Conservation (phyloP, 176 grass and related monocot species). For the Phoenix roebelenii region DNA sequence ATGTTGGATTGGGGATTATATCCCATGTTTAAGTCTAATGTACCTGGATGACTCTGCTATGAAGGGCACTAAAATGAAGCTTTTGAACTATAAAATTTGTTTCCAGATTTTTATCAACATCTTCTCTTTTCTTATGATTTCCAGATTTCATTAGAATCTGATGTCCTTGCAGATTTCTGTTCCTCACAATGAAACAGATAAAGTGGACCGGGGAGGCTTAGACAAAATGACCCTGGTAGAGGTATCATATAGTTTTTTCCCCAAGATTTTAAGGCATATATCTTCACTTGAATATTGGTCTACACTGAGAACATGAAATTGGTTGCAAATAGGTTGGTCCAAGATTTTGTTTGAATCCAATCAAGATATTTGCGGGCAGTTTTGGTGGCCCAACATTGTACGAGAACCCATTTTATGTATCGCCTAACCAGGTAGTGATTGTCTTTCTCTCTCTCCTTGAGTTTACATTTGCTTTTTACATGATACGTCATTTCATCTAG, state of each 20-base stretch:
- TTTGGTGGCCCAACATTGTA: slow-evolving; percentile 86
- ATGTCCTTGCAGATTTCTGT: slow-evolving; percentile 52
- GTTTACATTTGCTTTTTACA: not conserved
- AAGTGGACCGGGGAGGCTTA: slow-evolving; percentile 82
- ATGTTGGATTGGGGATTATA: too few relatives aligned
- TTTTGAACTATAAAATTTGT: not conserved
- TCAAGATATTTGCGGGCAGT: slow-evolving; percentile 98
- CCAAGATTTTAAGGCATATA: not conserved
- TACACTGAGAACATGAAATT: not conserved
- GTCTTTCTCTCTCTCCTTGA: not conserved
- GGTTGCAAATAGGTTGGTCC: slow-evolving; percentile 64
- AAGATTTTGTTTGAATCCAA: slow-evolving; percentile 99
- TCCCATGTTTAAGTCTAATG: too few relatives aligned
- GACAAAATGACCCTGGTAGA: slow-evolving; percentile 94
- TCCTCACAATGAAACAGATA: slow-evolving; percentile 89
- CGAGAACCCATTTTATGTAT: slow-evolving; percentile 87
- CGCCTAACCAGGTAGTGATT: slow-evolving; percentile 76
- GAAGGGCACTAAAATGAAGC: too few relatives aligned
- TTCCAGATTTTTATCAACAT: not conserved
- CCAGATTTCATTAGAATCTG: not conserved
- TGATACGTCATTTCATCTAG: too few relatives aligned
- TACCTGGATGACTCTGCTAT: too few relatives aligned
- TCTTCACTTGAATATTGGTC: not conserved
- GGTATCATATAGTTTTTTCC: slow-evolving; percentile 32
- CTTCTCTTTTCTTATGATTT: not conserved